Base-by-base conservation (phyloP, 2,329 filamentous ascomycete species). In the Trichophyton schoenleinii region DNA sequence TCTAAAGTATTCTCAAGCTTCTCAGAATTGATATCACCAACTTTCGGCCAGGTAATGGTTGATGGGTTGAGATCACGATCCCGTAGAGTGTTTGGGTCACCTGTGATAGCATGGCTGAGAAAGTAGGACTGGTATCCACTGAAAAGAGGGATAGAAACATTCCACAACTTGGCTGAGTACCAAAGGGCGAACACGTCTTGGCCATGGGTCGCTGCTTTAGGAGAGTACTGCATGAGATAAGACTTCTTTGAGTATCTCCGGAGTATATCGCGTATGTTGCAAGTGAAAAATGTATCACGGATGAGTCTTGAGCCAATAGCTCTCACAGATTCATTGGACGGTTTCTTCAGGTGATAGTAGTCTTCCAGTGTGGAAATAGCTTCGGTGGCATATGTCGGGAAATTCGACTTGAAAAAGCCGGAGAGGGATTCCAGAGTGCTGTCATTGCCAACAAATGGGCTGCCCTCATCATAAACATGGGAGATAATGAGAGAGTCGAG, bases 381-480 rank as follows among this genome's bases (percentile, higher is more conserved):
- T 34, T 36, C 13, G 9, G 52, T 36, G 1, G 52, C 52, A 18
- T 55, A 55, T 9, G 25, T 7, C 18, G 52, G 52, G 15, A 55
- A 55, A 6, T 20, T 11, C 11, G 52, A 55, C 18, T 55, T 28
- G 1, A 55, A 5, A 6, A 38, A 9, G 18, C 6, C 25, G 8
- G 28, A 6, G 0, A 55, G 52, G 15, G 25, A 34, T n/a, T n/a
- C 28, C 3, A 55, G 8, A 55, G 52, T 55, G 28, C 8, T n/a
- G 9, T 38, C 13, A 18, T 15, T 9, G 15, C 28, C 7, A 7
- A 38, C 28, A 55, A 73, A 75, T 1, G 69, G 38, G 44, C 66
- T 64, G 3, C 68, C 67, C 63, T 74, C 72, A 52, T 75, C 67
- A 7, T 64, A 63, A n/a, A 68, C 70, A 64, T 74, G 72, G 3